These are phyloP conservation scores for Ormosia emarginata DNA, from an alignment of 306 rosid species.

Conservation along the genomic window DNA sequence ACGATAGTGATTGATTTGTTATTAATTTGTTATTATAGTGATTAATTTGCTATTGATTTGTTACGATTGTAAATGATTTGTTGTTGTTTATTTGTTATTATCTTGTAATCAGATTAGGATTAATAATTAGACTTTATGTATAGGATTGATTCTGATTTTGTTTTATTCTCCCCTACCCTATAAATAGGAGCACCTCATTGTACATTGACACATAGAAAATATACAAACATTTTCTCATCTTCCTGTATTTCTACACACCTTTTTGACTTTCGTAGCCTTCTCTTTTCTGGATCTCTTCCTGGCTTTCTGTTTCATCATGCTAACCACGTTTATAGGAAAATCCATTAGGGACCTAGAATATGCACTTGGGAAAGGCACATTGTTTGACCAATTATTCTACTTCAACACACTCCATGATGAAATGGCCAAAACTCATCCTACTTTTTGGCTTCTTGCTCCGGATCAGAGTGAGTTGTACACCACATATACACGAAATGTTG, in stretches of 20 bases:
- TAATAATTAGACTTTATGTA: too few species aligned
- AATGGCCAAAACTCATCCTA: constrained; percentile 39
- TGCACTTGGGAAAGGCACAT: constrained; percentile 64
- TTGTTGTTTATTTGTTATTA: too few species aligned
- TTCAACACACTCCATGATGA: constrained; percentile 44
- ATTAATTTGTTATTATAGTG: too few species aligned
- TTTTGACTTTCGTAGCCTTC: constrained; percentile 33
- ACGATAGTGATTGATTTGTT: too few species aligned
- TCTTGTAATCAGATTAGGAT: too few species aligned
- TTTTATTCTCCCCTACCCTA: too few species aligned
- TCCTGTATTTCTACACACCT: background rate
- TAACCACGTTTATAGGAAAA: constrained; percentile 40
- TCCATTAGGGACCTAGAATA: constrained; percentile 46
- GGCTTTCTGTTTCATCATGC: constrained; percentile 24
- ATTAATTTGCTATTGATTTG: too few species aligned
- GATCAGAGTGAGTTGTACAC: constrained; percentile 49
- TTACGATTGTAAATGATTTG: too few species aligned
- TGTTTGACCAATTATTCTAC: constrained; percentile 43
- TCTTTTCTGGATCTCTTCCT: constrained; percentile 25
- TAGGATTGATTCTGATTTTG: too few species aligned
- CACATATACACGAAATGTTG: constrained; percentile 41
- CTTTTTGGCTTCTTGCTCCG: constrained; percentile 44
- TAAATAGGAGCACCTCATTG: too few species aligned
- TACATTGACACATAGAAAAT: too few species aligned
- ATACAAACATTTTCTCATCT: too few species aligned